Base-by-base conservation (phyloP, 148 eudicot species). In the Rhododendron williamsianum region DNA sequence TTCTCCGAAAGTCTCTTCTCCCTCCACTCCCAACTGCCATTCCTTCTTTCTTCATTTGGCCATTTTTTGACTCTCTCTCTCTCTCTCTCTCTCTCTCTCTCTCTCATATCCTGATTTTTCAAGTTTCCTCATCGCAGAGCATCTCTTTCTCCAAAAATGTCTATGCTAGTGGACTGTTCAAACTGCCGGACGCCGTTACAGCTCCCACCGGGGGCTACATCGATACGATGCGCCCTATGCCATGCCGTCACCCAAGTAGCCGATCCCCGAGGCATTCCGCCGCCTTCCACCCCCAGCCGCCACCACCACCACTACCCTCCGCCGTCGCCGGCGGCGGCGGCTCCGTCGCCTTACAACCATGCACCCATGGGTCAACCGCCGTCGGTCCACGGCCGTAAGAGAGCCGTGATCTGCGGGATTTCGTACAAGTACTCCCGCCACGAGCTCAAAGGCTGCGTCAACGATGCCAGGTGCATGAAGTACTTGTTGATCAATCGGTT, bases 381-480 rank as follows among this genome's bases (percentile, higher is more conserved):
- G 15, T 49, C 84, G 43, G 84, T 43, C 13, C 85, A 88, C 52
- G 88, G 92, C 13, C 78, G 87, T 13, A 90, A 86, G 84, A 86
- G 85, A 30, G 92, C 92, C 12, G 91, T 90, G 80, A 89, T 90
- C 18, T 83, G 87, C 81, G 92, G 92, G 58, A 85, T 90, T 2
- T 86, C 88, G 82, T 91, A 92, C 33, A 85, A 27, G 78, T 54
- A 85, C 74, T 78, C 88, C 1, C 52, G 83, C 45, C 71, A 87
- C 45, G 91, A 91, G 83, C 86, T 91, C 36, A 88, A 84, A 60
- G 94, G 94, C 30, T 90, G 94, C 80, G 81, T 89, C 23, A 92
- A 91, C 52, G 91, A 89, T 72, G 92, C 90, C 15, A 89, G 78
- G 76, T 88, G 88, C 54, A 87, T 89, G 88, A 88, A 88, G 81